Conservation (phyloP, 1,139 yeast species). For the Chernovozyma aurita region DNA sequence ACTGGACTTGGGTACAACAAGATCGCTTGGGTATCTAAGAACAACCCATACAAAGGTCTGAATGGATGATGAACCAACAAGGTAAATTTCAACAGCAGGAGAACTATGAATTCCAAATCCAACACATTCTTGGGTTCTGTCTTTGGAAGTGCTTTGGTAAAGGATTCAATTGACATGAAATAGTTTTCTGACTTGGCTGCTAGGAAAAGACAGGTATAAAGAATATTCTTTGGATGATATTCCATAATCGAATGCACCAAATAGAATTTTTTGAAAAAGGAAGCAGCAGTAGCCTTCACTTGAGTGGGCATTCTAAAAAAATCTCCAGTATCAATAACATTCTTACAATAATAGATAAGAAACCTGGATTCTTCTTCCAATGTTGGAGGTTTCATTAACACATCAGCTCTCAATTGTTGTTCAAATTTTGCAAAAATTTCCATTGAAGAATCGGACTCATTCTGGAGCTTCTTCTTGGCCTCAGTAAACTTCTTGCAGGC, state of each 20-base stretch:
- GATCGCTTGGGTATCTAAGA: slow-evolving; percentile 74
- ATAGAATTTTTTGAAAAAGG: slow-evolving; percentile 79
- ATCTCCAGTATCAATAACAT: slow-evolving; percentile 52
- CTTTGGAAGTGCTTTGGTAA: slow-evolving; percentile 65
- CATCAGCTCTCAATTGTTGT: slow-evolving; percentile 28
- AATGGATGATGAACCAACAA: slow-evolving; percentile 84
- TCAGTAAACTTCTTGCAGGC: slow-evolving; percentile 36
- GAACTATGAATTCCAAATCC: slow-evolving; percentile 70
- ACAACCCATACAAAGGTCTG: slow-evolving; percentile 86
- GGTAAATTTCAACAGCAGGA: slow-evolving; percentile 74
- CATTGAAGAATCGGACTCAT: slow-evolving; percentile 26
- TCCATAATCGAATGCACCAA: slow-evolving; percentile 78
- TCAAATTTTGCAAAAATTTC: slow-evolving; percentile 22
- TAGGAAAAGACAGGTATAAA: slow-evolving; percentile 81
- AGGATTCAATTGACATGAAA: slow-evolving; percentile 81
- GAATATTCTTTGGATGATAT: slow-evolving; percentile 76
- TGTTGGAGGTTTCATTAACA: slow-evolving; percentile 44
- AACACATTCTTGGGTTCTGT: slow-evolving; percentile 64
- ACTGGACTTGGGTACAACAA: slow-evolving; percentile 38
- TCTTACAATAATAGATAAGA: slow-evolving; percentile 66
- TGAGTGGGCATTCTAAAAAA: slow-evolving; percentile 47
- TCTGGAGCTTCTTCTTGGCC: slow-evolving; percentile 15
- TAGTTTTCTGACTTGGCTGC: slow-evolving; percentile 93
- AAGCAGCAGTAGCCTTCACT: slow-evolving; percentile 74
- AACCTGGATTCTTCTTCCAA: slow-evolving; percentile 67